Conservation (phyloP, 2,329 filamentous ascomycete genomes). For the Dactylella cylindrospora region DNA sequence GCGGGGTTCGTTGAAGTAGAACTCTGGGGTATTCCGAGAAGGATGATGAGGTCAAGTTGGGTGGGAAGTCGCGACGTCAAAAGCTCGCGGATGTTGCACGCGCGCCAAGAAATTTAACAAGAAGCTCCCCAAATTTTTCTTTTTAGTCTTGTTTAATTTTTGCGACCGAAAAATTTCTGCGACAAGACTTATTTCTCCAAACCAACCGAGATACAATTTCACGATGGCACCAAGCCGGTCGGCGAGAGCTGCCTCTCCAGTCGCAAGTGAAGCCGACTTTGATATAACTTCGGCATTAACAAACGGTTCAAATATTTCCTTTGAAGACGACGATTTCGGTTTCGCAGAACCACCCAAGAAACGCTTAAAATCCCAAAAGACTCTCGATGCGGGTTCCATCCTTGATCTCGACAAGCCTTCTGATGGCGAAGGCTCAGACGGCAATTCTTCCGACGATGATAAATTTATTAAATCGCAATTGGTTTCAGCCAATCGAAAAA, state of each 20-base stretch:
- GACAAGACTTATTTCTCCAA: constrained; percentile 10
- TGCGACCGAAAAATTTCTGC: constrained; percentile 36
- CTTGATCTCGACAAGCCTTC: constrained; percentile 61
- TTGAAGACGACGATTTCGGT: constrained; percentile 59
- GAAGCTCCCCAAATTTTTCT: constrained; percentile 28
- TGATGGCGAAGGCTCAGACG: constrained; percentile 61
- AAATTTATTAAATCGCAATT: constrained; percentile 88
- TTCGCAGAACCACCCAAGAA: constrained; percentile 54
- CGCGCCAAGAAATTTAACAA: constrained; percentile 40
- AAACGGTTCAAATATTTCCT: constrained; percentile 67
- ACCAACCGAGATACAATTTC: neutral
- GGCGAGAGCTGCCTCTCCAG: constrained; percentile 73
- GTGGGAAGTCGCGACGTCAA: constrained; percentile 1
- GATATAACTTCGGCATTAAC: constrained; percentile 67
- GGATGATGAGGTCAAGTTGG: constrained; percentile 4
- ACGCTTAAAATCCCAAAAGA: constrained; percentile 53
- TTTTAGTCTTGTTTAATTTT: too few relatives aligned
- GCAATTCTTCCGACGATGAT: constrained; percentile 65
- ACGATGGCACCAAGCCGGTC: constrained; percentile 53
- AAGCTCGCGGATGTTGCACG: constrained; percentile 13
- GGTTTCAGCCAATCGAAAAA: constrained; percentile 82
- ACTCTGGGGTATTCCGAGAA: constrained; percentile 7
- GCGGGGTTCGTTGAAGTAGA: neutral
- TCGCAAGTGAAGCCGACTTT: constrained; percentile 83
- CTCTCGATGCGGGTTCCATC: constrained; percentile 64